These are phyloP conservation scores for Suhomyces kilbournensis DNA, from an alignment of 805 yeast species.

Conservation along the genomic window DNA sequence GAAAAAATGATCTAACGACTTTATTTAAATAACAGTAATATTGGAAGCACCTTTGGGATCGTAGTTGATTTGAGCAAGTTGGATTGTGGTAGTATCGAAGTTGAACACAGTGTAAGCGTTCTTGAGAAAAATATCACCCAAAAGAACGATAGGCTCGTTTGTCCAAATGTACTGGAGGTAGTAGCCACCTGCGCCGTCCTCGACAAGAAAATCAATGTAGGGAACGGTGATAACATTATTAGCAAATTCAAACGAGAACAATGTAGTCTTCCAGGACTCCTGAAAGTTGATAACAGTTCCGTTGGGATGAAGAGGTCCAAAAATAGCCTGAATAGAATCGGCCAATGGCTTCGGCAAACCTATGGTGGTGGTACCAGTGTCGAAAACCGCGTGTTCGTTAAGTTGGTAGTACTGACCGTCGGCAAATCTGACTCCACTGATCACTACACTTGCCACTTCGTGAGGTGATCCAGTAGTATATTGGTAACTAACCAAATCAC, in stretches of 20 bases:
- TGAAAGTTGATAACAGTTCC: neutral
- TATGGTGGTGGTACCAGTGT: neutral
- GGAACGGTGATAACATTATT: neutral
- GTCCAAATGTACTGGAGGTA: neutral
- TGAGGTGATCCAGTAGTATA: too few species aligned
- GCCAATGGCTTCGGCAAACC: neutral
- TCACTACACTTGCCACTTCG: neutral
- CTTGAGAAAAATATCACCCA: slow-evolving; percentile 22
- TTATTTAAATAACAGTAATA: too few species aligned
- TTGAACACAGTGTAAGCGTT: slow-evolving; percentile 23
- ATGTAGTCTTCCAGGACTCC: neutral
- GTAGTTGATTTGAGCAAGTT: too few species aligned
- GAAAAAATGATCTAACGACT: too few species aligned
- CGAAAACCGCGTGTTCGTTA: neutral
- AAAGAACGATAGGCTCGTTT: slow-evolving; percentile 12
- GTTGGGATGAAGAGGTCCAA: neutral
- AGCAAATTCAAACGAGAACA: neutral
- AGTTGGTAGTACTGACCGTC: neutral
- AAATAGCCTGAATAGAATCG: neutral
- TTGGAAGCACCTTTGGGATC: too few species aligned
- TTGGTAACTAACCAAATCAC: slow-evolving; percentile 25
- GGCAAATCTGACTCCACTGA: neutral
- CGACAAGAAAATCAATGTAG: too few species aligned
- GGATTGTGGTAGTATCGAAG: too few species aligned
- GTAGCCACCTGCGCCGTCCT: neutral